Base-by-base conservation (phyloP, 768 basidiomycete species). In the Termitomyces sp. region DNA sequence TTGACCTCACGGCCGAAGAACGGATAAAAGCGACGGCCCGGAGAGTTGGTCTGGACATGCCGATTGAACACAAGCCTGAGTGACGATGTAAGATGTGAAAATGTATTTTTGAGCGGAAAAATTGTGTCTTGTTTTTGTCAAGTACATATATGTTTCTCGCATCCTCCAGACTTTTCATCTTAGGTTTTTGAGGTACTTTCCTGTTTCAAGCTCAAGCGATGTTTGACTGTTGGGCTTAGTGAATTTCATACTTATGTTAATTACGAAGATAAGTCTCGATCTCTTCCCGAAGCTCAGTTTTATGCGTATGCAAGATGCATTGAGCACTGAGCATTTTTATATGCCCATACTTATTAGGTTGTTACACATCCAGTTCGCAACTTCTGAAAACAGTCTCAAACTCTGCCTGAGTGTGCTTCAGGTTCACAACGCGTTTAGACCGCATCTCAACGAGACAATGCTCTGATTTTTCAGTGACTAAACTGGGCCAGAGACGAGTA, bases 41-140 rank as follows among this genome's bases (percentile, higher is more conserved):
- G 45, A 76, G 94, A 61, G 94, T 98, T 36, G 94, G 94, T 4
- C 72, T 98, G 54, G 80, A 96, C 65, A 87, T 94, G 80, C 93
- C 94, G 10, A 65, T 81, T 47, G 70, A 73, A 32, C 74, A 67
- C 57, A 71, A 72, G 52, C 61, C 67, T 47, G 63, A 70, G 43
- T 54, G 30, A 54, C 36, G 45, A 22, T 52, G 20, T 14, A 24
- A 35, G 13, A 13, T 50, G 38, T 51, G 1, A 30, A 48, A 14
- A 51, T 16, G 7, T 24, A 24, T 14, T 51, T 14, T 51, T 2
- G 48, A 33, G 33, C 49, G 24, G 22, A 44, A 43, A 44, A 36
- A 40, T n/a, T 41, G 26, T 11, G 8, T 28, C 18, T 38, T 26
- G 24, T 24, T 35, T 30, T 16, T 22, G 22, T 11, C 16, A 26